Evolutionary conservation across 129 eudicot genomes (phyloP).

Genomic region (Chrysanthemum makinoi): DNA sequence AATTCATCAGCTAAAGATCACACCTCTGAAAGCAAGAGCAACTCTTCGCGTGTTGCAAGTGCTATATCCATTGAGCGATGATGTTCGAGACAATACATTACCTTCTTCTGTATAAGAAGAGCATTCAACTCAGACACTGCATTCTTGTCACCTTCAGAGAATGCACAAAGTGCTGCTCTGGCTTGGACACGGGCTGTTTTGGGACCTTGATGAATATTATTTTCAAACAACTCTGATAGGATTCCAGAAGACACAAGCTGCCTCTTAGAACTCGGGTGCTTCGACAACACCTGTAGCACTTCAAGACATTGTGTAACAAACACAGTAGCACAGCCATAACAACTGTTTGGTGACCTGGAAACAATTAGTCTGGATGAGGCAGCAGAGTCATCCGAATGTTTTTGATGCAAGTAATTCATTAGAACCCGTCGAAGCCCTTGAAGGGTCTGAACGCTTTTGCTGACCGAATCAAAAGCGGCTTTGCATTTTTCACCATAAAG

Average conservation of each 20-base stretch:
- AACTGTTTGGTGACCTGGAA: conserved; percentile 86
- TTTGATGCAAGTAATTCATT: conserved; percentile 93
- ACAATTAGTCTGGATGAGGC: conserved; percentile 81
- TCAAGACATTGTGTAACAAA: conserved; percentile 96
- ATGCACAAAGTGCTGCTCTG: conserved; percentile 91
- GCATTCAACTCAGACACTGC: conserved; percentile 83
- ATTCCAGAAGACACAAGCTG: conserved; percentile 92
- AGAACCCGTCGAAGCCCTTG: conserved; percentile 98
- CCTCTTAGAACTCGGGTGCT: conserved; percentile 76
- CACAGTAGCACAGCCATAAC: conserved; percentile 96
- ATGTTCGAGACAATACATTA: conserved; percentile 92
- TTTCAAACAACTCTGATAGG: conserved; percentile 88
- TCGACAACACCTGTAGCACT: conserved; percentile 83
- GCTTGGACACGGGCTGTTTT: conserved; percentile 96
- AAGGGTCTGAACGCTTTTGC: conserved; percentile 98
- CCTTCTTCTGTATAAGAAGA: conserved; percentile 87
- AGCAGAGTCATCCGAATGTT: conserved; percentile 56
- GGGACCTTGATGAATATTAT: conserved; percentile 98
- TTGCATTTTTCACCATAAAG: conserved; percentile 99
- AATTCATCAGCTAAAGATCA: conserved; percentile 92
- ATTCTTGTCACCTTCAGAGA: conserved; percentile 86
- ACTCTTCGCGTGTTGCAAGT: no score
- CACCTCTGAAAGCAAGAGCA: conserved; percentile 95
- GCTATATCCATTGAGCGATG: conserved; percentile 99
- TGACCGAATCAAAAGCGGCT: conserved; percentile 99